These are phyloP conservation scores for Paragyromitra xinjiangensis DNA, from an alignment of 495 filamentous ascomycete genomes.

Conservation along the genomic window DNA sequence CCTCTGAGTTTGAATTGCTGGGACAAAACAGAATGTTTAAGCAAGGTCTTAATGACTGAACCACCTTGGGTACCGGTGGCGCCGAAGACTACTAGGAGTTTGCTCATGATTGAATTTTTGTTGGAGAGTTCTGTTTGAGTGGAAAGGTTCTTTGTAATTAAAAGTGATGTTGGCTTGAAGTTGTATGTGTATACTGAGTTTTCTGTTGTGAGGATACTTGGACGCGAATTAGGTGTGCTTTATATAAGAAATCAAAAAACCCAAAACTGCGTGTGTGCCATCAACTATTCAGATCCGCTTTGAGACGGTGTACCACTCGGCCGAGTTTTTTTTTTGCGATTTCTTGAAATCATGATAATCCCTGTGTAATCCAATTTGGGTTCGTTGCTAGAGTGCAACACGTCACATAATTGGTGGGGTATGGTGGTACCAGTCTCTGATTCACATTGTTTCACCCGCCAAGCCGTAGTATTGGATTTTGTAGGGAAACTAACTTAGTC, in stretches of 20 bases:
- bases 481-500: too few relatives aligned
- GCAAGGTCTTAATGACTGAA: slow-evolving; percentile 61
- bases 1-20: slow-evolving; percentile 60
- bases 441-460: background rate
- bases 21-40: slow-evolving; percentile 54
- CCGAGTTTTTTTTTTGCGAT: background rate
- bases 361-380: background rate
- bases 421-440: background rate
- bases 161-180: background rate
- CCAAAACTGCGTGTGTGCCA: background rate
- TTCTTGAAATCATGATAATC: background rate
- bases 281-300: too few relatives aligned
- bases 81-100: slow-evolving; percentile 63
- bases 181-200: background rate
- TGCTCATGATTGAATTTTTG: slow-evolving; percentile 43
- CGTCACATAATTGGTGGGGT: background rate
- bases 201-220: background rate
- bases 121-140: slow-evolving; percentile 12
- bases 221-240: background rate
- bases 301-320: background rate
- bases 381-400: background rate
- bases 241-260: background rate
- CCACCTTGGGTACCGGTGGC: slow-evolving; percentile 64
- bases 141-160: background rate
- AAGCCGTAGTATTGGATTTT: background rate